Evolutionary conservation across 2,329 filamentous ascomycete species (phyloP), one percentile per base, ranked within the genome.

Genomic region (Colletotrichum noveboracense): DNA sequence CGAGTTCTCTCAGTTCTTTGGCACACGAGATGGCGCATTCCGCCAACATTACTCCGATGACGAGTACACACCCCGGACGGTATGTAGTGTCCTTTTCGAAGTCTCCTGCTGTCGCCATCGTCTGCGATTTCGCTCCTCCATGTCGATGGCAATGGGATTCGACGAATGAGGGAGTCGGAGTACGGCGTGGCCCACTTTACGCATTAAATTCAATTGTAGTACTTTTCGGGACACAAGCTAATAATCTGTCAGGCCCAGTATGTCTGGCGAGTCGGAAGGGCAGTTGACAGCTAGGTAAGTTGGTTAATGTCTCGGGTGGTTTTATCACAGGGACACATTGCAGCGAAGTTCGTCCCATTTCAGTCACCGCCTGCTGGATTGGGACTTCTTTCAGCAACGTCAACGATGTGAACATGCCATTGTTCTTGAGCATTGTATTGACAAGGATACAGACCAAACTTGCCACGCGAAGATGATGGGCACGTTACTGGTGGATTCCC

Each of bases 1-100:
- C 79, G 58, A 78, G 79, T 24, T 85, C 84, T n/a, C 74, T 80
- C 34, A 83, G 84, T 58, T 83, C 82, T 14, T 70, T 79, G 9
- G 78, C 71, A n/a, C 70, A 77, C 71, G 76, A 77, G 66, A 78
- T 78, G 76, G 68, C 77, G 55, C 76, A 77, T 28, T 78, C 75
- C 38, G 66, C 66, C 48, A 77, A 73, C 16, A 76, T 71, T 7
- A 78, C 78, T 21, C 78, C 81, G 16, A 79, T 80, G 66, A 76
- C 76, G 18, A 77, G 77, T 58, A 72, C 78, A 43, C 78, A 79
- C 38, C 78, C 79, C 60, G 78, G 76, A 58, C 79, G 80, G 82
- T 82, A 79, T 77, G 76, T 77, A 48, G 24, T 34, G 8, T 32
- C 12, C 10, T 18, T 6, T 26, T 62, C 14, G 30, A 26, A 12